Conservation (phyloP, 805 yeast genomes). For the Candida alai region DNA sequence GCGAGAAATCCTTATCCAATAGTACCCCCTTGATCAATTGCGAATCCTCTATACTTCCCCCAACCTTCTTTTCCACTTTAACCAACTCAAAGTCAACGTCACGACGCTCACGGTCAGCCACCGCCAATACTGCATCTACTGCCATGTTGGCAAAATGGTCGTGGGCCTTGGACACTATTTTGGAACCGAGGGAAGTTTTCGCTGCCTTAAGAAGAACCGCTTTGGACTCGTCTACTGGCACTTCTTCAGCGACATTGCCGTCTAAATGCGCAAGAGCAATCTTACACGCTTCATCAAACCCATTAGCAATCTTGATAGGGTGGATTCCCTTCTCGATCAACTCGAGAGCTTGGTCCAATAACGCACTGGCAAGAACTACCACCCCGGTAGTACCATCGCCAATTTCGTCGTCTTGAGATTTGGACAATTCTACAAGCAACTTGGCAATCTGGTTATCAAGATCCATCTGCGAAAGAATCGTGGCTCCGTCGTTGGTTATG, state of each 20-base stretch:
- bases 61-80: constrained; percentile 92
- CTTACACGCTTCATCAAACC: constrained; percentile 95
- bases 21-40: constrained; percentile 85
- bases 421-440: constrained; percentile 86
- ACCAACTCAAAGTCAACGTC: constrained; percentile 97
- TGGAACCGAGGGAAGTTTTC: constrained; percentile 89
- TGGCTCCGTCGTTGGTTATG: constrained; percentile 98
- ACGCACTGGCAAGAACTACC: constrained; percentile 91
- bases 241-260: constrained; percentile 64
- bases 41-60: constrained; percentile 89
- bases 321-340: constrained; percentile 96
- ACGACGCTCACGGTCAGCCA: constrained; percentile 85
- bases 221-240: constrained; percentile 46
- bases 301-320: constrained; percentile 95
- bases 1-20: constrained; percentile 94
- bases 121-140: constrained; percentile 89
- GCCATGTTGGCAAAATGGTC: constrained; percentile 96
- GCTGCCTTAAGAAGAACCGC: constrained; percentile 83
- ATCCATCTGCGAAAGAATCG: constrained; percentile 93
- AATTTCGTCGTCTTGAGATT: constrained; percentile 95
- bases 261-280: constrained; percentile 81
- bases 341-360: constrained; percentile 90
- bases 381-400: constrained; percentile 99
- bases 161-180: constrained; percentile 90
- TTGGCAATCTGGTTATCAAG: constrained; percentile 95